Evolutionary conservation across 805 yeast genomes (phyloP).

Genomic region (Metschnikowia picachoensis): DNA sequence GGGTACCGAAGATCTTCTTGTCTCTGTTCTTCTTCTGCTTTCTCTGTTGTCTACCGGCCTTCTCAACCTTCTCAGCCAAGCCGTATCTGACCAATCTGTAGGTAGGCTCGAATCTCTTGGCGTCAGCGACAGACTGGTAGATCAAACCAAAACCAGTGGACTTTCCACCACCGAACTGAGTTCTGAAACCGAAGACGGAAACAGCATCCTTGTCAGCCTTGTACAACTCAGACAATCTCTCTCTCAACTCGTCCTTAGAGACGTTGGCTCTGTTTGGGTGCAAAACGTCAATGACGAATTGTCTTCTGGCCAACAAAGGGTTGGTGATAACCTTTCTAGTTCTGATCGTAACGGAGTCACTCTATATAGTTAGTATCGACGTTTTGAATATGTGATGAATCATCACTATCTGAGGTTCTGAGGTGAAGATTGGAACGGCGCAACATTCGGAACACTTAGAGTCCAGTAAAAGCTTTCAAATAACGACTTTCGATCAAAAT

Average conservation of each 20-base stretch:
- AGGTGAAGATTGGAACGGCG: no score
- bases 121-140: conserved; percentile 96
- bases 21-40: conserved; percentile 99
- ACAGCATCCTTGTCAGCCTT: conserved; percentile 90
- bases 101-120: conserved; percentile 97
- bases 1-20: conserved; percentile 98
- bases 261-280: conserved; percentile 99
- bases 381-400: neutral
- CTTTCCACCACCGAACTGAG: conserved; percentile 99
- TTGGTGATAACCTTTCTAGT: conserved; percentile 98
- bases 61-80: conserved; percentile 92
- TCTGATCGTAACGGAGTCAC: conserved; percentile 99
- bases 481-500: no score
- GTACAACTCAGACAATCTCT: conserved; percentile 82
- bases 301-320: conserved; percentile 99
- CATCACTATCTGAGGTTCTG: no score
- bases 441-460: neutral
- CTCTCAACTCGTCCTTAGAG: conserved; percentile 98
- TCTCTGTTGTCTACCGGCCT: conserved; percentile 99
- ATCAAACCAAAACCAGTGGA: conserved; percentile 99
- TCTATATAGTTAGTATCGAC: conserved; percentile 43
- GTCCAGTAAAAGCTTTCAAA: neutral
- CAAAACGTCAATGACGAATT: conserved; percentile 97
- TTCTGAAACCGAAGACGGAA: conserved; percentile 98
- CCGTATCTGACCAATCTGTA: conserved; percentile 99